These are phyloP conservation scores for Tetradesmus obliquus DNA, from an alignment of 139 green algal genomes.

Conservation along the genomic window DNA sequence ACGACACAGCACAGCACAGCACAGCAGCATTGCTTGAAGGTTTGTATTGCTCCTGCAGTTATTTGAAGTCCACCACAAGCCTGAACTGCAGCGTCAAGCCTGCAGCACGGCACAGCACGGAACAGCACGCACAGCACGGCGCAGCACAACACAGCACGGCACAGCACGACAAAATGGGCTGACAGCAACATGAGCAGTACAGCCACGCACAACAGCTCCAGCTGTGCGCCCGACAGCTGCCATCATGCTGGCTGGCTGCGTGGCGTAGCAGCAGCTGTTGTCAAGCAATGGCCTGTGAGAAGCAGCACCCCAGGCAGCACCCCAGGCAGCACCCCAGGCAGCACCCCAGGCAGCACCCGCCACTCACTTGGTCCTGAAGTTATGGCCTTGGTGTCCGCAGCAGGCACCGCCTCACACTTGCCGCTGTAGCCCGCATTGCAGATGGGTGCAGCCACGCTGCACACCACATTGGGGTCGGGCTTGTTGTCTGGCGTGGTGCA, in stretches of 20 bases:
- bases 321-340: too few species aligned
- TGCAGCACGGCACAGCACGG: background rate
- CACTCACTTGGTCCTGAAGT: background rate
- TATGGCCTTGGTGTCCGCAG: background rate
- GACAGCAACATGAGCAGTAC: too few species aligned
- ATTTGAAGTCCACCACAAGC: background rate
- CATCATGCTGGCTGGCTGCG: too few species aligned
- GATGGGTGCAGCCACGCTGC: background rate
- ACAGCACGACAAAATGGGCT: background rate
- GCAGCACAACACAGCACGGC: background rate
- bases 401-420: background rate
- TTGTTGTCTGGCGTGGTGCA: background rate
- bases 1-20: background rate
- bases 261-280: too few species aligned
- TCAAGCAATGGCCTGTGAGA: background rate
- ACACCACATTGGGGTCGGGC: background rate
- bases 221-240: too few species aligned
- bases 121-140: too few species aligned
- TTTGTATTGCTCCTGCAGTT: background rate
- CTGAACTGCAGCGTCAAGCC: background rate
- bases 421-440: background rate
- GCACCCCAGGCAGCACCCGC: background rate
- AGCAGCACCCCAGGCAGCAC: background rate
- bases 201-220: too few species aligned
- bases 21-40: background rate